Evolutionary conservation across 2,329 filamentous ascomycete species (phyloP).

Genomic region (Paraphaeosphaeria minitans): DNA sequence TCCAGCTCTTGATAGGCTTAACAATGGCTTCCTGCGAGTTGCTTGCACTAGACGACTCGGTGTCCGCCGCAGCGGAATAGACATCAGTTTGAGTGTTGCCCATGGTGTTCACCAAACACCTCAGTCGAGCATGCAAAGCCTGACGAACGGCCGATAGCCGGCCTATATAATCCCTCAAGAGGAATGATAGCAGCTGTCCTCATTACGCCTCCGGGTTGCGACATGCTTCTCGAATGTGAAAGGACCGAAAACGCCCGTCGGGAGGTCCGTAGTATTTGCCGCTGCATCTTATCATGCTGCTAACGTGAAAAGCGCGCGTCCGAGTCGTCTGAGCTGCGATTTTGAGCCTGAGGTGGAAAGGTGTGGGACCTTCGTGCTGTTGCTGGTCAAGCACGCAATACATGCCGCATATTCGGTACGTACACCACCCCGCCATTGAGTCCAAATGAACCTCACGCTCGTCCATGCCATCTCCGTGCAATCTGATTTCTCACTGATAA

Average conservation of each 20-base stretch:
- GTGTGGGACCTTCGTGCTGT: background rate
- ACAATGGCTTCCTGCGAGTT: background rate
- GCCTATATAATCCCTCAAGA: background rate
- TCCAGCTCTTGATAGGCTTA: constrained; percentile 4
- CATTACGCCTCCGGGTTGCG: background rate
- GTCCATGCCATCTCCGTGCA: background rate
- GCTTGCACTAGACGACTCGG: background rate
- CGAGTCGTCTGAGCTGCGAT: background rate
- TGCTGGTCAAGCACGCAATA: constrained; percentile 1
- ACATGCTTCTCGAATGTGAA: background rate
- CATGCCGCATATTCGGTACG: constrained; percentile 1
- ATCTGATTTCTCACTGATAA: background rate
- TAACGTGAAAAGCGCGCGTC: background rate
- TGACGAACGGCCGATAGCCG: background rate
- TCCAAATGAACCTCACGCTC: background rate
- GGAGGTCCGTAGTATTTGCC: background rate
- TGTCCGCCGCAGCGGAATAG: background rate
- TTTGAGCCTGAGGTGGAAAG: background rate
- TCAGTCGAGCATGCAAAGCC: background rate
- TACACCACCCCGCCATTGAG: background rate
- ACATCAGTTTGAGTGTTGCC: background rate
- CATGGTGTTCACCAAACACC: background rate
- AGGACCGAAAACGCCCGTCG: background rate
- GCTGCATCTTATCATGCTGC: background rate
- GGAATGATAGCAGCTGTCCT: background rate